Base-by-base conservation (phyloP, 192 early-diverging fungal species). In the Dissophora ornata region DNA sequence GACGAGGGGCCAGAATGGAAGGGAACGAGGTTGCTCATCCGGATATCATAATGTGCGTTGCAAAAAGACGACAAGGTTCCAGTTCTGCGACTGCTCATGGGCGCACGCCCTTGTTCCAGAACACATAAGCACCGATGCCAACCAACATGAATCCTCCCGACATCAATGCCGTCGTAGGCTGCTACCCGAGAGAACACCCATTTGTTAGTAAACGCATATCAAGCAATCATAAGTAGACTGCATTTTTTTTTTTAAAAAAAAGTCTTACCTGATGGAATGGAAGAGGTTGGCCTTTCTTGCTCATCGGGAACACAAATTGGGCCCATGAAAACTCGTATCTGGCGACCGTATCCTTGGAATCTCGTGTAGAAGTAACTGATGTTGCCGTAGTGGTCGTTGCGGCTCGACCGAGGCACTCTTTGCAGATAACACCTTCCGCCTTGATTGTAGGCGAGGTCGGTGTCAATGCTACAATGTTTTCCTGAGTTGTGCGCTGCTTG, bases 111-210 rank as follows among this genome's bases (percentile, higher is more conserved):
- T 57, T 67, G 57, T 55, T 54, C 73, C 58, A 67, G 34, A 67
- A 45, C 13, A 57, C 59, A 56, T 57, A 77, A 19, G 59, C 73
- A 4, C 73, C 64, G 34, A 67, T 33, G 5, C 73, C 73, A 7
- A 77, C 73, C 25, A 77, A n/a, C 64, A 77, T 77, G 13, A 56
- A 47, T 30, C 73, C 64, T 25, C 64, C 64, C 22, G 73, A 77
- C 46, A 77, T 44, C 25, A 67, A 2, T n/a, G 67, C 41, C 12
- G 58, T 67, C 19, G 73, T 48, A 9, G 63, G 53, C 56, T 62
- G 28, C 41, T n/a, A 22, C 36, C n/a, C n/a, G n/a, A n/a, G n/a
- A n/a, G n/a, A n/a, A n/a, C n/a, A n/a, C n/a, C n/a, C n/a, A n/a
- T n/a, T n/a, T n/a, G n/a, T n/a, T n/a, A n/a, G n/a, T n/a, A n/a